These are phyloP conservation scores for Claviceps citrina DNA, from an alignment of 2,329 filamentous ascomycete species.

Conservation along the genomic window DNA sequence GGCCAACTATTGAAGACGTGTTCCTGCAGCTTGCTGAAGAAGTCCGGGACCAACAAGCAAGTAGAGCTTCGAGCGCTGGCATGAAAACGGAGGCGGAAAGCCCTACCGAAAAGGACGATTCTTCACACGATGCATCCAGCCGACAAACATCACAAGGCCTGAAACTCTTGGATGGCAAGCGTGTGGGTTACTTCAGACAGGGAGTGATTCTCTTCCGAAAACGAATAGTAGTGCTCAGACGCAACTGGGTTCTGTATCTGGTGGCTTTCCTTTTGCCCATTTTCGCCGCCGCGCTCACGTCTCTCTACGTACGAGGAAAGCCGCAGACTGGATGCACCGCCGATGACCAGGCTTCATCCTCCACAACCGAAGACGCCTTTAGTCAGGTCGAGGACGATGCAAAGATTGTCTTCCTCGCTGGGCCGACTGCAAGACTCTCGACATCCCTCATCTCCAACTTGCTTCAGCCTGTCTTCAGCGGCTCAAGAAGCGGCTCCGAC, in stretches of 20 bases:
- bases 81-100: slow-evolving; percentile 11
- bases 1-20: slow-evolving; percentile 84
- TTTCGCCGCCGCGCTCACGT: slow-evolving; percentile 62
- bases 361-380: slow-evolving; percentile 22
- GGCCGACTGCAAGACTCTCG: slow-evolving; percentile 24
- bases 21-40: slow-evolving; percentile 80
- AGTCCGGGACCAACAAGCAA: slow-evolving; percentile 38
- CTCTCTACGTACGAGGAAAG: slow-evolving; percentile 53
- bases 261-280: slow-evolving; percentile 66
- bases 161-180: slow-evolving; percentile 50
- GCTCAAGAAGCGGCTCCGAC: slow-evolving; percentile 10
- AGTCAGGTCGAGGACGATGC: slow-evolving; percentile 18
- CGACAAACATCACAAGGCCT: slow-evolving; percentile 21
- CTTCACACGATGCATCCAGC: slow-evolving; percentile 8
- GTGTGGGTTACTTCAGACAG: slow-evolving; percentile 56
- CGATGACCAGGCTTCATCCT: slow-evolving; percentile 28
- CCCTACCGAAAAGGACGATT: slow-evolving; percentile 11
- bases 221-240: slow-evolving; percentile 57
- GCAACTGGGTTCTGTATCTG: slow-evolving; percentile 63
- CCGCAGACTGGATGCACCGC: slow-evolving; percentile 36
- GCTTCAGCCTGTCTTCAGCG: slow-evolving; percentile 26
- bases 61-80: slow-evolving; percentile 12
- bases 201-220: slow-evolving; percentile 63
- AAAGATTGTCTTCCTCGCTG: slow-evolving; percentile 16
- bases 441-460: slow-evolving; percentile 16